phyloP scores from a whole-genome alignment of 2,329 filamentous ascomycete species.

The Diaporthe sp. region DNA sequence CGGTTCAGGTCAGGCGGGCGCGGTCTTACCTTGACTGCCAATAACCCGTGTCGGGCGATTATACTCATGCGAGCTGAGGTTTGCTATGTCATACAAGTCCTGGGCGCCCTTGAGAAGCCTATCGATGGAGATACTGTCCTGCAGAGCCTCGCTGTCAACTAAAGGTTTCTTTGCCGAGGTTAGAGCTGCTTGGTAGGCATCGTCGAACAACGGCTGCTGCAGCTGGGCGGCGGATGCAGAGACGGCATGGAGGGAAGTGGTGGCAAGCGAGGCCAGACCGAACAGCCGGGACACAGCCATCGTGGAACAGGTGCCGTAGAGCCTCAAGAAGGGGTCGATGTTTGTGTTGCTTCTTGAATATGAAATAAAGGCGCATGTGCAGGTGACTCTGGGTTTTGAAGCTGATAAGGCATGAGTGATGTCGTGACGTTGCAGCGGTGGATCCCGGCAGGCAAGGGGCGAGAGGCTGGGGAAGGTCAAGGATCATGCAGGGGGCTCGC shows the following conservation, averaged over 20 bases:
- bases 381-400: background rate
- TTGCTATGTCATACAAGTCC: slow-evolving; percentile 72
- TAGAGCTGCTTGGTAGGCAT: slow-evolving; percentile 17
- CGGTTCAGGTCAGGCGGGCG: background rate
- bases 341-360: background rate
- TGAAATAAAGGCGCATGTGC: background rate
- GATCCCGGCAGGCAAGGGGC: slow-evolving; percentile 21
- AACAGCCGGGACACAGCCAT: slow-evolving; percentile 15
- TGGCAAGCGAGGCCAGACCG: slow-evolving; percentile 13
- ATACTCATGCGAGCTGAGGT: slow-evolving; percentile 70
- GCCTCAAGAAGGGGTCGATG: background rate
- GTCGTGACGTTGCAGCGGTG: background rate
- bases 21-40: slow-evolving; percentile 68
- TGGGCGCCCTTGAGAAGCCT: slow-evolving; percentile 71
- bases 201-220: slow-evolving; percentile 33
- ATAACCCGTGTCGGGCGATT: slow-evolving; percentile 79
- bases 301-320: background rate
- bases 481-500: slow-evolving; percentile 7
- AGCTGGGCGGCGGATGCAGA: slow-evolving; percentile 14
- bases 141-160: slow-evolving; percentile 67
- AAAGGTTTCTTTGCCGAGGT: slow-evolving; percentile 49
- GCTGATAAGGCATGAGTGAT: slow-evolving; percentile 17
- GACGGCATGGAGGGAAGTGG: slow-evolving; percentile 6
- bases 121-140: slow-evolving; percentile 66
- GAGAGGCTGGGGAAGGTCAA: slow-evolving; percentile 10